Evolutionary conservation across 192 early-diverging fungal species (phyloP), one percentile per base, ranked within the genome.

Genomic region (Podila clonocystis): DNA sequence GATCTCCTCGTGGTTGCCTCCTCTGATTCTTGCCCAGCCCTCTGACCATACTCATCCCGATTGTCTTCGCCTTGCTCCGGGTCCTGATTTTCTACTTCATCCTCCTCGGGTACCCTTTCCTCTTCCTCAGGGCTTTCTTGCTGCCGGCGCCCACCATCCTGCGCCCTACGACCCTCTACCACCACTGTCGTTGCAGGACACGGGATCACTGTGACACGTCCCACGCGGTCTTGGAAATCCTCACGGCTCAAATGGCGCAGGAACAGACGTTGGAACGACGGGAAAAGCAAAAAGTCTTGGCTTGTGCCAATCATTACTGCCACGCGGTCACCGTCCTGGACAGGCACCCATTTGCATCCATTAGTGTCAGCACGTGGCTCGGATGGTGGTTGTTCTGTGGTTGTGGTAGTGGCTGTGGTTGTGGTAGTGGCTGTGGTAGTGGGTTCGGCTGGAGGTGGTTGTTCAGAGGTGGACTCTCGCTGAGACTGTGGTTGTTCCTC

Each of bases 291-390:
- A 41, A 80, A 80, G 36, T 80, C 77, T 20, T 73, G 50, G 26
- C 77, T 73, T 7, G 66, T 80, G 2, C 77, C 77, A 19, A 80
- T 80, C 77, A 80, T 80, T 13, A 80, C 77, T 28, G 77, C 77
- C 7, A 80, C 52, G 7, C 77, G 65, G 31, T 80, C 77, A 17
- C 77, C 70, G 1, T 31, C 26, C 9, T 48, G 60, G 2, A 80
- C 77, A 22, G 65, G 62, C 0, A 73, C 67, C 77, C 77, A 80
- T n/a, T 58, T 58, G 30, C 77, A 80, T 5, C 77, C 77, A 29
- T 72, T 62, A 1, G 55, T 69, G 28, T 80, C 49, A n/a, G 62
- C 36, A 45, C 61, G 5, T 3, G 60, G 33, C 20, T 41, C 62
- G 15, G 26, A 19, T 28, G 29, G 3, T 11, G 41, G 31, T 26